Percentiles rank a stretch among this genome's conserved stretches.
phyloP scores from a whole-genome alignment of 306 rosid genomes.

The Fagus crenata region DNA sequence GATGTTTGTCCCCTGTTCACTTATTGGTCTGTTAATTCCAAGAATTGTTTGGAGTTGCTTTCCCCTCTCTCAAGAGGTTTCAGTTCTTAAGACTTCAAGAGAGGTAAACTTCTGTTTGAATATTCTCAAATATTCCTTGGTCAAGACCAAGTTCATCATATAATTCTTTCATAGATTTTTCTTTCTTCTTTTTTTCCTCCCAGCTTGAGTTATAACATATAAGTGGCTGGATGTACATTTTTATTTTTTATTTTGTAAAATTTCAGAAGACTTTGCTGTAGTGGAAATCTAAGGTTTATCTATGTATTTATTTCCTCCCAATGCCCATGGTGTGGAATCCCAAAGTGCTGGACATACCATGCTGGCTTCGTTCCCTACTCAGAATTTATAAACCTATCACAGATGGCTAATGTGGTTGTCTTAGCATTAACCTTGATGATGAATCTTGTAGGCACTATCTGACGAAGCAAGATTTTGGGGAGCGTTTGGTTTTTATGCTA shows the following conservation, averaged over 20 bases:
- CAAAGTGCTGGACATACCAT: background rate
- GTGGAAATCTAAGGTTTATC: background rate
- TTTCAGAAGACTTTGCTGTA: background rate
- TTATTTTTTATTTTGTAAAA: background rate
- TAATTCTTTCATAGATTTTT: background rate
- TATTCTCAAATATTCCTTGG: background rate
- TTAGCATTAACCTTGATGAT: conserved; percentile 29
- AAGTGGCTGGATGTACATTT: background rate
- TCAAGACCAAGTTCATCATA: background rate
- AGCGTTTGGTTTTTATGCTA: conserved; percentile 82
- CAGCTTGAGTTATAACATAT: too few relatives aligned
- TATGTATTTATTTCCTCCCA: background rate
- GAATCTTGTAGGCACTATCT: conserved; percentile 58
- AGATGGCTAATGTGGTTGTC: conserved; percentile 5
- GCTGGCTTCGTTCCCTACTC: background rate
- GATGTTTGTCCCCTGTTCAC: conserved; percentile 86
- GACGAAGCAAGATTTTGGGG: conserved; percentile 97
- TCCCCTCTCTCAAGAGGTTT: conserved; percentile 65
- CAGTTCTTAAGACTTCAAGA: conserved; percentile 51
- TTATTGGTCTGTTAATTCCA: conserved; percentile 80
- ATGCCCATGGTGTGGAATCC: background rate
- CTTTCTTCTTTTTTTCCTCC: background rate
- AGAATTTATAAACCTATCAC: background rate
- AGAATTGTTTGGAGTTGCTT: conserved; percentile 61
- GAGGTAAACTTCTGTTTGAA: conserved; percentile 55